phyloP scores from a whole-genome alignment of 768 basidiomycete species.

The Boletus subparvulus region DNA sequence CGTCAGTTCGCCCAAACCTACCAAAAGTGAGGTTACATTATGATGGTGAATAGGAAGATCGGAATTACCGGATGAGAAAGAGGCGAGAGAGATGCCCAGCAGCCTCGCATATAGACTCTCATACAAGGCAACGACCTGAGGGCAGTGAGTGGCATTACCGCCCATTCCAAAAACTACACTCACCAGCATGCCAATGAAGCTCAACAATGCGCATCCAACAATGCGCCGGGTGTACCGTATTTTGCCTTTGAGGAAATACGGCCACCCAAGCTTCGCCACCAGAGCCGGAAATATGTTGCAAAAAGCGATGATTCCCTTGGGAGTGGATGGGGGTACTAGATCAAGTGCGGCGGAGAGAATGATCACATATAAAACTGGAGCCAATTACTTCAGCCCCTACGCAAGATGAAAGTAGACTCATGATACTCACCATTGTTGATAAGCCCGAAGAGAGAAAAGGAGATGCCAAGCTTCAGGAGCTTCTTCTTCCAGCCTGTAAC shows the following conservation, averaged over 20 bases:
- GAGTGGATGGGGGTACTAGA: conserved; percentile 86
- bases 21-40: conserved; percentile 5
- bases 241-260: conserved; percentile 82
- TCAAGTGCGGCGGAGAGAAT: conserved; percentile 96
- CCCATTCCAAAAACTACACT: conserved; percentile 28
- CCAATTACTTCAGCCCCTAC: neutral
- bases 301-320: conserved; percentile 92
- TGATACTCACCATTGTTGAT: conserved; percentile 81
- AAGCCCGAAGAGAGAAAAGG: conserved; percentile 90
- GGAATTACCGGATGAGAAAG: conserved; percentile 77
- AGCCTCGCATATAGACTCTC: conserved; percentile 66
- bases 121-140: conserved; percentile 75
- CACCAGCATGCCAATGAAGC: conserved; percentile 86
- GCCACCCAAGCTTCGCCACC: conserved; percentile 87
- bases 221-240: conserved; percentile 80
- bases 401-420: conserved; percentile 22
- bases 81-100: conserved; percentile 78
- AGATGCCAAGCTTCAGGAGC: conserved; percentile 43
- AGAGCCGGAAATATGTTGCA: conserved; percentile 93
- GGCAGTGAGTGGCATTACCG: neutral
- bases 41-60: neutral
- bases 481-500: conserved; percentile 25
- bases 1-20: conserved; percentile 91
- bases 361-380: conserved; percentile 86
- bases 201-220: conserved; percentile 69